Evolutionary conservation across 140 eudicot species (phyloP), one percentile per base, ranked within the genome.

Genomic region (Ambrosia hybrid): DNA sequence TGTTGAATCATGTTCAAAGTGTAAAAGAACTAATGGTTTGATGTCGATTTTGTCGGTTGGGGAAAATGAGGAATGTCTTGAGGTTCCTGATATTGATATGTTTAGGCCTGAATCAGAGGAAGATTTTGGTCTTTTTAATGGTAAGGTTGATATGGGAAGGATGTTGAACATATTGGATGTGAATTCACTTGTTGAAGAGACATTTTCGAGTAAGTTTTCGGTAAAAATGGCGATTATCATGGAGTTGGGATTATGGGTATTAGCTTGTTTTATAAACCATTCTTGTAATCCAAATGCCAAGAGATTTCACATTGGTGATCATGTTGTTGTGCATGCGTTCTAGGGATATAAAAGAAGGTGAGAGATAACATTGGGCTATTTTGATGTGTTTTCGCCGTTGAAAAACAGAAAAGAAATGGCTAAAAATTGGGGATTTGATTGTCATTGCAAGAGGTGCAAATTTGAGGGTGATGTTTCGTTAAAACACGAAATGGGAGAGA

Each of bases 311-410:
- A 57, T 90, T 52, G 96, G 98, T 67, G 96, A 93, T 70, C 78
- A 90, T 77, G 82, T 93, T 4, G 51, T 88, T 17, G 79, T 90
- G 64, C 91, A 87, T 79, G 97, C 96, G 72, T 84, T 89, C 34
- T n/a, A 80, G 91, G 63, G 96, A 90, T 60, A 75, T 93, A 52
- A 93, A 93, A 78, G 89, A 86, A 57, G 98, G 97, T n/a, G 97
- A 93, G 98, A 92, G 88, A 83, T 92, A 72, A 92, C 95, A 76
- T 72, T 92, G 52, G 86, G 93, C 13, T 89, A 89, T 73, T 89
- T 82, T 11, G 90, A 92, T 69, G 85, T 87, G 55, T 86, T 92
- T 75, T 62, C 53, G 51, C 96, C 89, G 0, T 76, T 84, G 6
- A 77, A 78, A 75, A 81, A 73, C 59, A 81, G 98, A 10, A 79